Evolutionary conservation across 2,329 filamentous ascomycete species (phyloP).

Genomic region (Mariannaea elegans): DNA sequence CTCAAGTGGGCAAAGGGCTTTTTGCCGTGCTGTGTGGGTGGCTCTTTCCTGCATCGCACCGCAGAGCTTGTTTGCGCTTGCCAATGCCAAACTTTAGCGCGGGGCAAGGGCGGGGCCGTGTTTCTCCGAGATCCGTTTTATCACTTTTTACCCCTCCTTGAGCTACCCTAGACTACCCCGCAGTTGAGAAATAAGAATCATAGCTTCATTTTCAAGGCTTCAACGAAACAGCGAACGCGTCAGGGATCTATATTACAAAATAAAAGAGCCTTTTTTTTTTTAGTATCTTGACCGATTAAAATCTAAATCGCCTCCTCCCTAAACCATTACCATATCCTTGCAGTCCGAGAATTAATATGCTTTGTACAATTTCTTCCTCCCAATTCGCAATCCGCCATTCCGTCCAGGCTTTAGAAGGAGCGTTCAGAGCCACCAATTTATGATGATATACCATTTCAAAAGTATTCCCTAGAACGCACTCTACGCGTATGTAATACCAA

Average conservation of each 20-base stretch:
- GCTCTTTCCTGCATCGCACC: too few species aligned
- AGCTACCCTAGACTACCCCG: slow-evolving; percentile 16
- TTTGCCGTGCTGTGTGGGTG: slow-evolving; percentile 19
- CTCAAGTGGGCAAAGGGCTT: slow-evolving; percentile 43
- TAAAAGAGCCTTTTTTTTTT: too few species aligned
- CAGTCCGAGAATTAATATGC: neutral
- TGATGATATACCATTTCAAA: neutral
- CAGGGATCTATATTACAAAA: too few species aligned
- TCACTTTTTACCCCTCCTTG: slow-evolving; percentile 17
- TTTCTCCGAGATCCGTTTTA: slow-evolving; percentile 19
- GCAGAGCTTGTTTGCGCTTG: neutral
- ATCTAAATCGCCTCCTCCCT: too few species aligned
- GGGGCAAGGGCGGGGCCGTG: slow-evolving; percentile 23
- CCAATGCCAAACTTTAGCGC: slow-evolving; percentile 17
- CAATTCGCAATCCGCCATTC: neutral
- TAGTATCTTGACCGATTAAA: too few species aligned
- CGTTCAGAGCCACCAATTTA: neutral
- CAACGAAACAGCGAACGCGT: too few species aligned
- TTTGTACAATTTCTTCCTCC: neutral
- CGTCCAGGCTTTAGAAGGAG: neutral
- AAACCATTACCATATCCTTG: neutral
- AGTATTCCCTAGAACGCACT: neutral
- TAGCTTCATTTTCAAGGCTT: too few species aligned
- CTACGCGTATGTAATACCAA: slow-evolving; percentile 55
- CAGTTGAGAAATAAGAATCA: too few species aligned